Conservation (phyloP, 2,329 filamentous ascomycete genomes). For the Aureobasidium sp. region DNA sequence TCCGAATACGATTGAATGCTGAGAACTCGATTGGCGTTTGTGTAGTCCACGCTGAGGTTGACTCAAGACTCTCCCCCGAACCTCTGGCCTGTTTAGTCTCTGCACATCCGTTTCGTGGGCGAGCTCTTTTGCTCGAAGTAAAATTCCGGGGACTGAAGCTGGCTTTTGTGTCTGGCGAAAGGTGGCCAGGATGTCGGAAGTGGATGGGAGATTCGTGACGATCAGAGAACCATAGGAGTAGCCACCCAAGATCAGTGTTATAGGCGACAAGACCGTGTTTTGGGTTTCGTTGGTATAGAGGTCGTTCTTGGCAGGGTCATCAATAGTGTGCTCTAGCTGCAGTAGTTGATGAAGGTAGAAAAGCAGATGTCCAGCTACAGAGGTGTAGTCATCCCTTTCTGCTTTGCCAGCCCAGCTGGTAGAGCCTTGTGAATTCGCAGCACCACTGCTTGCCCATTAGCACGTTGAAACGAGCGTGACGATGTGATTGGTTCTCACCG, state of each 20-base stretch:
- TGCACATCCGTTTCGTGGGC: constrained; percentile 51
- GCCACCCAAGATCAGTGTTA: constrained; percentile 58
- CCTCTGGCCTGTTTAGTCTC: constrained; percentile 25
- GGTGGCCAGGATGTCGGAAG: constrained; percentile 47
- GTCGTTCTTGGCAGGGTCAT: neutral
- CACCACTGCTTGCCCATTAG: constrained; percentile 54
- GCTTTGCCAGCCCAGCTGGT: constrained; percentile 84
- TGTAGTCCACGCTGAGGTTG: constrained; percentile 18
- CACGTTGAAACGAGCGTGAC: neutral
- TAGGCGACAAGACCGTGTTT: constrained; percentile 3
- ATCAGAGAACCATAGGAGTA: constrained; percentile 91
- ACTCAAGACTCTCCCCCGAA: constrained; percentile 27
- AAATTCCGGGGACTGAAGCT: constrained; percentile 60
- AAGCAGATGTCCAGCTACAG: constrained; percentile 71
- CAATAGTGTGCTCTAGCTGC: neutral
- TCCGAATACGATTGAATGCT: constrained; percentile 31
- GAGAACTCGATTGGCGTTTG: constrained; percentile 17
- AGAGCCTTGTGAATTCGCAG: constrained; percentile 62
- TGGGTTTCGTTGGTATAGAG: neutral
- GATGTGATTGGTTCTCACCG: constrained; percentile 47
- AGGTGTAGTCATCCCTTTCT: constrained; percentile 75
- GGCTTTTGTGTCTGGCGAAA: constrained; percentile 51
- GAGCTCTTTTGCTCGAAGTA: constrained; percentile 61
- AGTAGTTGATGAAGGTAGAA: constrained; percentile 50
- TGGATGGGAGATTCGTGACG: constrained; percentile 61